phyloP scores from a whole-genome alignment of 1,139 yeast species.

The Pichia norvegensis region DNA sequence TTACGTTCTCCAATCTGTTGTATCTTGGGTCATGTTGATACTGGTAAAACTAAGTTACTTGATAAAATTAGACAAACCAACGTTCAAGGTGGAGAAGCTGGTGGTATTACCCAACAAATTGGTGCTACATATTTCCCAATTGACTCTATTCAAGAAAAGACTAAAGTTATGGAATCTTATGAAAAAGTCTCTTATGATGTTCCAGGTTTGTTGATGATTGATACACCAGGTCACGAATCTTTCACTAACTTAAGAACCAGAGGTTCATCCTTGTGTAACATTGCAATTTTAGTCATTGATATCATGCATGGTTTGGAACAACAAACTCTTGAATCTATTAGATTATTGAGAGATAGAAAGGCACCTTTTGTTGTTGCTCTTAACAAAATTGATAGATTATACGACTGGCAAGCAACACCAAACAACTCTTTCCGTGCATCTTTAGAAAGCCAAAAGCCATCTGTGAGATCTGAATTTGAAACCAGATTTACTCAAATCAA shows the following conservation, averaged over 20 bases:
- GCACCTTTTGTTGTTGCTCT: slow-evolving; percentile 97
- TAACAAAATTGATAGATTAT: slow-evolving; percentile 94
- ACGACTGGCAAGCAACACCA: slow-evolving; percentile 86
- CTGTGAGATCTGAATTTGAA: slow-evolving; percentile 89
- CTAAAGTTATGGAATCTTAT: slow-evolving; percentile 80
- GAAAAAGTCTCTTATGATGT: slow-evolving; percentile 86
- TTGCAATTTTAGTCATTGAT: slow-evolving; percentile 95
- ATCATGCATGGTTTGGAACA: slow-evolving; percentile 99
- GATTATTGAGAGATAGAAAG: slow-evolving; percentile 88
- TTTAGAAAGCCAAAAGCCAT: slow-evolving; percentile 64
- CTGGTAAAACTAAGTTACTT: slow-evolving; percentile 94
- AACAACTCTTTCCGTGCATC: slow-evolving; percentile 96
- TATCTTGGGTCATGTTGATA: slow-evolving; percentile 98
- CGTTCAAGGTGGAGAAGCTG: slow-evolving; percentile 99
- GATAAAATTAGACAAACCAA: slow-evolving; percentile 98
- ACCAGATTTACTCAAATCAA: slow-evolving; percentile 80
- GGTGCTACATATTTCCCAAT: slow-evolving; percentile 99
- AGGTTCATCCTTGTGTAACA: slow-evolving; percentile 98
- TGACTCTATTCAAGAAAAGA: slow-evolving; percentile 83
- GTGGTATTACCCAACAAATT: slow-evolving; percentile 99
- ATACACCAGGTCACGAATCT: slow-evolving; percentile 99
- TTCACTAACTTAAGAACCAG: slow-evolving; percentile 95
- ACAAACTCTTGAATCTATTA: slow-evolving; percentile 91
- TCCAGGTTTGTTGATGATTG: slow-evolving; percentile 93
- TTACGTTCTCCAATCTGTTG: slow-evolving; percentile 98